phyloP scores from a whole-genome alignment of 2,329 filamentous ascomycete genomes.

The Teratosphaeriaceae sp. region DNA sequence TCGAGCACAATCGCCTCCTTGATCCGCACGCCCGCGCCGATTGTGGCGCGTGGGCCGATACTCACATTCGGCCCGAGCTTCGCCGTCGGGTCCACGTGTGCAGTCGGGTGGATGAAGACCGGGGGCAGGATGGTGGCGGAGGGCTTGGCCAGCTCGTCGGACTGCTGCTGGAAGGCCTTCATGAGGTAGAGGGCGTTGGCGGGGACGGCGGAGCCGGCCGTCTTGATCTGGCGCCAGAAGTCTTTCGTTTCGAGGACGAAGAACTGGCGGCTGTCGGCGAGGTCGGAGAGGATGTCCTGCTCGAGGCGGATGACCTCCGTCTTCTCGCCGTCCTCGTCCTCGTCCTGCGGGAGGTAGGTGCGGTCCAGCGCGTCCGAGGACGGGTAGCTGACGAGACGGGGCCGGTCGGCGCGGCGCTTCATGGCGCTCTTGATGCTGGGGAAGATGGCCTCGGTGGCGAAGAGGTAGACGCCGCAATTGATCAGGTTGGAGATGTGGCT shows the following conservation, averaged over 20 bases:
- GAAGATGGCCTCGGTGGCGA: conserved; percentile 92
- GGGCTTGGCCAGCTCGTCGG: conserved; percentile 72
- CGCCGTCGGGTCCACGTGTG: conserved; percentile 84
- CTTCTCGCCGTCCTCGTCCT: conserved; percentile 67
- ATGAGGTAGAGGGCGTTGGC: conserved; percentile 95
- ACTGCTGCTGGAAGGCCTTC: conserved; percentile 79
- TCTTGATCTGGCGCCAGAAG: conserved; percentile 99
- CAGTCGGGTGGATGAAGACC: conserved; percentile 91
- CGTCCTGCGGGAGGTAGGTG: conserved; percentile 49
- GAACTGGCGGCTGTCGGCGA: conserved; percentile 96
- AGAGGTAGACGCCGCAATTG: conserved; percentile 98
- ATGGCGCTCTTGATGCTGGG: conserved; percentile 90
- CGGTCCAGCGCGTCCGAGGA: conserved; percentile 87
- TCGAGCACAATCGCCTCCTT: conserved; percentile 97
- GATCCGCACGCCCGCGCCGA: conserved; percentile 82
- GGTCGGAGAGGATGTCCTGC: conserved; percentile 91
- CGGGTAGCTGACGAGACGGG: conserved; percentile 88
- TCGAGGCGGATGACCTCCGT: conserved; percentile 89
- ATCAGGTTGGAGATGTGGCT: conserved; percentile 97
- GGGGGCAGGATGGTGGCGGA: conserved; percentile 84
- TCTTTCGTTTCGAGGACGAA: conserved; percentile 98
- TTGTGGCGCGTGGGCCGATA: conserved; percentile 77
- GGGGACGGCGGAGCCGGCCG: conserved; percentile 90
- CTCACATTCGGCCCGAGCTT: conserved; percentile 97
- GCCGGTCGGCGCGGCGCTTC: conserved; percentile 88